phyloP scores from a whole-genome alignment of 148 eudicot species.

The Amaranthus cruentus region DNA sequence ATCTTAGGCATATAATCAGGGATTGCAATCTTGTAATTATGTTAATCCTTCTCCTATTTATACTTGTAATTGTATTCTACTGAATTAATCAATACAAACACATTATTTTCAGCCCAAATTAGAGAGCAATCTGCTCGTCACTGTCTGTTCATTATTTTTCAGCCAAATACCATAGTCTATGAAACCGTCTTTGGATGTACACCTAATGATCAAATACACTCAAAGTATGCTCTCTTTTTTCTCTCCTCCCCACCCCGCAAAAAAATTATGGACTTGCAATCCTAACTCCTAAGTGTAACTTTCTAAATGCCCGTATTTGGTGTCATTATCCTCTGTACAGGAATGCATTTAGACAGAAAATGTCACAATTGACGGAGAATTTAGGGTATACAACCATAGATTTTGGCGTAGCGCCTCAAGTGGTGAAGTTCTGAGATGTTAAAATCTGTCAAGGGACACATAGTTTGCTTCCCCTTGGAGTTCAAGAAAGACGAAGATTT shows the following conservation, averaged over 20 bases:
- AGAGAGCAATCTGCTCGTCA: too few relatives aligned
- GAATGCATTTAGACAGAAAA: conserved; percentile 56
- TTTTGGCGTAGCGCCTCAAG: conserved; percentile 74
- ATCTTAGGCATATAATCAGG: too few relatives aligned
- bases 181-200: conserved; percentile 62
- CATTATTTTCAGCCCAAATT: too few relatives aligned
- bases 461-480: conserved; percentile 82
- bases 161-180: conserved; percentile 66
- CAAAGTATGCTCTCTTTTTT: conserved; percentile 46
- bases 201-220: conserved; percentile 74
- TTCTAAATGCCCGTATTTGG: neutral
- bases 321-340: conserved; percentile 28
- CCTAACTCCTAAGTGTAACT: too few relatives aligned
- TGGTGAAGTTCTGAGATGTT: conserved; percentile 40
- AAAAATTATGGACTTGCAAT: neutral
- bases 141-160: conserved; percentile 2
- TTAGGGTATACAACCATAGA: conserved; percentile 78
- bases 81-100: too few relatives aligned
- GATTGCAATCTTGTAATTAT: too few relatives aligned
- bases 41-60: too few relatives aligned
- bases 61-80: too few relatives aligned
- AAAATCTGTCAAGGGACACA: conserved; percentile 54
- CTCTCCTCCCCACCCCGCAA: too few relatives aligned
- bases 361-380: conserved; percentile 56
- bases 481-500: conserved; percentile 82